Evolutionary conservation across 805 yeast species (phyloP).

Genomic region (Saccharomycopsis malanga): DNA sequence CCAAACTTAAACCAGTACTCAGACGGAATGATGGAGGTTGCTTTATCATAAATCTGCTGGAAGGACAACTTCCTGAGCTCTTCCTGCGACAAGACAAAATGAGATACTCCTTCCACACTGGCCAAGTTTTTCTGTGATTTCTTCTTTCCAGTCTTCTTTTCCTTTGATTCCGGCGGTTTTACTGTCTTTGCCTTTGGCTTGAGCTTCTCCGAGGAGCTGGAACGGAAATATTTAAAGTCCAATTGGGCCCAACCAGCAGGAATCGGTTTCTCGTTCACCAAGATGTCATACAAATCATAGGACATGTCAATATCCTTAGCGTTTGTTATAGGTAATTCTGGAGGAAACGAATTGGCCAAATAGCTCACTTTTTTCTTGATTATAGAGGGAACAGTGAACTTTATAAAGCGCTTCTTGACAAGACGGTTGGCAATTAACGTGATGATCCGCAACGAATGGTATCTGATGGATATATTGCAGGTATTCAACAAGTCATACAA

Average conservation of each 20-base stretch:
- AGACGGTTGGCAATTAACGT: slow-evolving; percentile 5
- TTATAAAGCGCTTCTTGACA: neutral
- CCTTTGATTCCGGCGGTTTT: neutral
- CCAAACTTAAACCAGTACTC: slow-evolving; percentile 61
- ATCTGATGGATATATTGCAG: slow-evolving; percentile 4
- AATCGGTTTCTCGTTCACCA: slow-evolving; percentile 35
- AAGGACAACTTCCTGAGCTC: slow-evolving; percentile 46
- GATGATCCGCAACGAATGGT: slow-evolving; percentile 9
- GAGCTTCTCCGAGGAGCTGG: slow-evolving; percentile 16
- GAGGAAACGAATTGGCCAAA: slow-evolving; percentile 35
- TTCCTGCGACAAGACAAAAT: slow-evolving; percentile 47
- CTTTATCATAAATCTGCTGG: slow-evolving; percentile 60
- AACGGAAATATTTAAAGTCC: slow-evolving; percentile 46
- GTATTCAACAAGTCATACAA: slow-evolving; percentile 11
- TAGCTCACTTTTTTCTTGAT: slow-evolving; percentile 3
- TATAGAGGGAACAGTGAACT: neutral
- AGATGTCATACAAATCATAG: slow-evolving; percentile 41
- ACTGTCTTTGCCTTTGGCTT: slow-evolving; percentile 3
- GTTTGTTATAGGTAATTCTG: slow-evolving; percentile 23
- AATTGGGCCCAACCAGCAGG: slow-evolving; percentile 52
- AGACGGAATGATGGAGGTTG: slow-evolving; percentile 48
- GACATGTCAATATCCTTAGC: slow-evolving; percentile 25
- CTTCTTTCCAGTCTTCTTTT: slow-evolving; percentile 24
- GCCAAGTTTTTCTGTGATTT: slow-evolving; percentile 18
- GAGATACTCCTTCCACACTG: slow-evolving; percentile 38